Evolutionary conservation across 768 basidiomycete species (phyloP), one percentile per base, ranked within the genome.

Genomic region (Mrakia hoshinonis): DNA sequence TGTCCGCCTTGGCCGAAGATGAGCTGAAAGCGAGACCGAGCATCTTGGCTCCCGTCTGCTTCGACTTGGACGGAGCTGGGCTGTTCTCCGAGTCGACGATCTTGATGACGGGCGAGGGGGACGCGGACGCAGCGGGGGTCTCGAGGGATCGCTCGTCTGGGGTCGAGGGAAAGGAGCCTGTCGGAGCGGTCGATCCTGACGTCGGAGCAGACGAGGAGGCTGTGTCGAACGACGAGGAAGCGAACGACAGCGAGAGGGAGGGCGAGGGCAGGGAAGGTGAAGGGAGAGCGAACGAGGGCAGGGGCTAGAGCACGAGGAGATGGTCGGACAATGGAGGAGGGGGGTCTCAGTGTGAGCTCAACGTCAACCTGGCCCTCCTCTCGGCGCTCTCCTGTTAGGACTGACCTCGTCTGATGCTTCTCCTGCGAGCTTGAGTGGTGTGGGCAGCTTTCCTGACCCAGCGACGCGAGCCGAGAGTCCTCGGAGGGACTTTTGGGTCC

Each of bases 401-500:
- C 58, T 1, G 6, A 61, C 58, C 58, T 61, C 34, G 5, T 38
- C 36, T 3, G 29, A 26, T 36, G 29, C 6, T 0, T 26, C 13
- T 5, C 43, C 43, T 7, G 18, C 29, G 10, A 61, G 11, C 34
- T 61, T 61, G 36, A 61, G 58, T 13, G 58, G 34, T 13, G 58
- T 22, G 36, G 58, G 58, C 10, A 61, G 18, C 20, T 39, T 61
- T 22, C 58, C 58, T 36, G 34, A 31, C 0, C 58, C 58, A 36
- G 58, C 34, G 4, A 61, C 58, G 31, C 58, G 13, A 61, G 58
- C 58, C 12, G 58, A 61, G 3, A 61, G 58, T 22, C 34, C 58
- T 61, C 58, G 58, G 36, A 61, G 31, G 22, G 58, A 61, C 58
- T 38, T 61, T 36, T 61, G 34, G 34, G 13, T 61, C 58, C 36